These are phyloP conservation scores for Picochlorum sp. DNA, from an alignment of 139 green algal species.

Conservation along the genomic window DNA sequence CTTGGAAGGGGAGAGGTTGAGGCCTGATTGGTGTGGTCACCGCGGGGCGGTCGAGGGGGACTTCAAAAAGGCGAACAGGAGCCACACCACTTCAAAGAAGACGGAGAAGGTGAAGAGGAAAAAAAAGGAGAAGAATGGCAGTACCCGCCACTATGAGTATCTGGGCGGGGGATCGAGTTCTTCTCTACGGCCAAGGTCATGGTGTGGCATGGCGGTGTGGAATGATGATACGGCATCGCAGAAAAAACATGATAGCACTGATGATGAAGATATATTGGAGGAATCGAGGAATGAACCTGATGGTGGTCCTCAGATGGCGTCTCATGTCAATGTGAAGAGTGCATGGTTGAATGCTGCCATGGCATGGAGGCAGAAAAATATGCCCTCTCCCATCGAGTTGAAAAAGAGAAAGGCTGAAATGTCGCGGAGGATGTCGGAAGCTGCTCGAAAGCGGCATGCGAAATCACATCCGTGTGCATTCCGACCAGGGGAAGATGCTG, in stretches of 20 bases:
- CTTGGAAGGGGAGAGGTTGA: background rate
- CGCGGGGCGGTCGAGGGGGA: background rate
- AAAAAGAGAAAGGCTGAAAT: conserved; percentile 1
- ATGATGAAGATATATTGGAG: background rate
- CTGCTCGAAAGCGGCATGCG: background rate
- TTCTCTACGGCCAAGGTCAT: background rate
- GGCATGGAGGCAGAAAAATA: conserved; percentile 26
- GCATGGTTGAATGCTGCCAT: conserved; percentile 15
- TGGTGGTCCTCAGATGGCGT: too few relatives aligned
- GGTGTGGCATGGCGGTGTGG: conserved; percentile 4
- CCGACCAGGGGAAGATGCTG: background rate
- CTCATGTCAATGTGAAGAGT: too few relatives aligned
- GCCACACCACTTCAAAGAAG: background rate
- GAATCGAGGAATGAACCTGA: background rate
- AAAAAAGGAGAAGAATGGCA: too few relatives aligned
- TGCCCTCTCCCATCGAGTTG: conserved; percentile 7
- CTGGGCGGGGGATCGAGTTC: too few relatives aligned
- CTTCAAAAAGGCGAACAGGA: background rate
- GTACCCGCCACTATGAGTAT: too few relatives aligned
- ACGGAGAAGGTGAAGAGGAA: background rate
- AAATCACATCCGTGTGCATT: background rate
- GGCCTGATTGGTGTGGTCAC: background rate
- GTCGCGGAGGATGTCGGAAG: background rate
- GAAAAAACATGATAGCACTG: background rate
- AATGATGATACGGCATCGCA: background rate